phyloP scores from a whole-genome alignment of 208 protist genomes.

The Naegleria fowleri region DNA sequence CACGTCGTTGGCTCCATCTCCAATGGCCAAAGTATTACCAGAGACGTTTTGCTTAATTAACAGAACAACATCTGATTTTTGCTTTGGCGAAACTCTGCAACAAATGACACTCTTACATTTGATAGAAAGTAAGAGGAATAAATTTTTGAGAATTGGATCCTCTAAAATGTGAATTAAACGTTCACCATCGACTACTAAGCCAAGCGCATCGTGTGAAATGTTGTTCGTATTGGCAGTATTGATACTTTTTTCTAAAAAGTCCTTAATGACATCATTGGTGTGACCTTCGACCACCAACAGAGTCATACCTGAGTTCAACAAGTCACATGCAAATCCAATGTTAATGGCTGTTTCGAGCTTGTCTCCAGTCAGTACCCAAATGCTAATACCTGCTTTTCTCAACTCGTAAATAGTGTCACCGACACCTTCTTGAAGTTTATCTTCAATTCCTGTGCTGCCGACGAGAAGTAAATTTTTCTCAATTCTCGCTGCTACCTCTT shows the following conservation, averaged over 20 bases:
- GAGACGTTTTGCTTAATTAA: conserved; percentile 67
- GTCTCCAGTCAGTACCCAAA: conserved; percentile 79
- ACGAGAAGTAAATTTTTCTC: conserved; percentile 47
- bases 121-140: background rate
- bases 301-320: conserved; percentile 19
- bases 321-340: conserved; percentile 48
- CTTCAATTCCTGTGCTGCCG: conserved; percentile 58
- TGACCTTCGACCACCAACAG: background rate
- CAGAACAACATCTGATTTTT: conserved; percentile 76
- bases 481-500: conserved; percentile 34
- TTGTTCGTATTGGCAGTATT: background rate
- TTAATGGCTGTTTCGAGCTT: conserved; percentile 75
- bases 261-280: background rate
- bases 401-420: conserved; percentile 50
- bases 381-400: conserved; percentile 48
- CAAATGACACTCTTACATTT: conserved; percentile 35
- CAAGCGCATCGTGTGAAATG: conserved; percentile 27
- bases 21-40: conserved; percentile 82
- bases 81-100: conserved; percentile 49
- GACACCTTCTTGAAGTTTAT: conserved; percentile 56
- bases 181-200: conserved; percentile 41
- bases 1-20: conserved; percentile 97
- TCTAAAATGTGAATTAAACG: conserved; percentile 61
- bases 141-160: background rate
- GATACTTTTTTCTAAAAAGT: conserved; percentile 15